Conservation (phyloP, 345 rosid genomes). For the Ceriops zippeliana region DNA sequence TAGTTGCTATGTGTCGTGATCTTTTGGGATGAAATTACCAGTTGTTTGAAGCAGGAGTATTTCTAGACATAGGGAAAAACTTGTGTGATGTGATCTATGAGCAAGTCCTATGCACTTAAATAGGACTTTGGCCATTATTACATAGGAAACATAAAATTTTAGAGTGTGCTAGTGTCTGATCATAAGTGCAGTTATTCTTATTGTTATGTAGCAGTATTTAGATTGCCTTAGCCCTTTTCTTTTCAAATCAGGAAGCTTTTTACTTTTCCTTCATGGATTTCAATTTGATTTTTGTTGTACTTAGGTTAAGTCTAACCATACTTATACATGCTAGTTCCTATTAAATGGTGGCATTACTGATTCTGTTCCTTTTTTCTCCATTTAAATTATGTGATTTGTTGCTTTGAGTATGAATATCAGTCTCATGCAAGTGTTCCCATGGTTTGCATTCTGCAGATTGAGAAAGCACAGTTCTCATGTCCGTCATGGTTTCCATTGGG, state of each 20-base stretch:
- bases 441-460: conserved; percentile 53
- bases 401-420: neutral
- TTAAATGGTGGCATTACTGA: neutral
- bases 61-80: neutral
- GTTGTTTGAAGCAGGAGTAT: neutral
- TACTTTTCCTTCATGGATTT: too few species aligned
- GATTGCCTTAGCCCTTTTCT: too few species aligned
- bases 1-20: neutral
- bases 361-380: neutral
- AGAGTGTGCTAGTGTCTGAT: too few species aligned
- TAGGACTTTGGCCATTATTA: too few species aligned
- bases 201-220: too few species aligned
- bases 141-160: too few species aligned
- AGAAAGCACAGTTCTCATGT: conserved; percentile 75
- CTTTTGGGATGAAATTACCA: conserved; percentile 5
- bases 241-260: too few species aligned
- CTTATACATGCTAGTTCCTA: neutral
- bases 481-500: conserved; percentile 90
- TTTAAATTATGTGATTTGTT: neutral
- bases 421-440: conserved; percentile 1
- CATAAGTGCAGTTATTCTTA: too few species aligned
- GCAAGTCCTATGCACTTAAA: neutral
- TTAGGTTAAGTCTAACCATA: too few species aligned
- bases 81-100: too few species aligned
- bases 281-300: too few species aligned